A percentile compares a stretch with the other conserved stretches of the same genome.
These are phyloP conservation scores for Botryotinia calthae DNA, from an alignment of 2,329 filamentous ascomycete genomes.

Conservation along the genomic window DNA sequence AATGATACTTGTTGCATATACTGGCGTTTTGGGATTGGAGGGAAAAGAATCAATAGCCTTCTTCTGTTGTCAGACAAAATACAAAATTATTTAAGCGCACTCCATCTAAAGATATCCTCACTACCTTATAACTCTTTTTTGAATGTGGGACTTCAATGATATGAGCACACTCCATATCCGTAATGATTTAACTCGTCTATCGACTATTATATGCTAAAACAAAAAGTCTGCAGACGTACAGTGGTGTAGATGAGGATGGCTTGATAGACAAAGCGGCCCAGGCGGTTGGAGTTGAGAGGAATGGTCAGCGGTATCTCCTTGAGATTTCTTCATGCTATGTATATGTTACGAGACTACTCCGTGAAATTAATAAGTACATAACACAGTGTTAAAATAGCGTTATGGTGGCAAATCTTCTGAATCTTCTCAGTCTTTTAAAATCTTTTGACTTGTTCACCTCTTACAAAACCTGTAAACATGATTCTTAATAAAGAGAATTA, in stretches of 20 bases:
- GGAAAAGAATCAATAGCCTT: constrained; percentile 7
- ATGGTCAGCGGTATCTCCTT: too few species aligned
- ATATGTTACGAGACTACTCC: too few species aligned
- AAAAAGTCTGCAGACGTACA: background rate
- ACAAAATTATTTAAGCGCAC: background rate
- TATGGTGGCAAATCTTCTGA: too few species aligned
- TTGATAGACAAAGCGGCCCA: too few species aligned
- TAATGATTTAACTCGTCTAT: background rate
- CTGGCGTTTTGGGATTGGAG: constrained; percentile 7
- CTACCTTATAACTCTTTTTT: background rate
- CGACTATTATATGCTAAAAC: background rate
- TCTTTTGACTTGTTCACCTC: background rate
- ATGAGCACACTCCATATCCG: background rate
- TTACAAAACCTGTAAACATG: background rate
- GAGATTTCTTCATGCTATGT: too few species aligned
- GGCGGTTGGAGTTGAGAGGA: too few species aligned
- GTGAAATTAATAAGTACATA: too few species aligned
- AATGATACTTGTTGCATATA: constrained; percentile 3
- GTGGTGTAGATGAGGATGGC: too few species aligned
- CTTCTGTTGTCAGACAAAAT: constrained; percentile 9
- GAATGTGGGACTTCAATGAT: background rate
- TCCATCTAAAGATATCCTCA: background rate
- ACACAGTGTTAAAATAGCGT: too few species aligned
- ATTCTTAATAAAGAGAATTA: background rate
- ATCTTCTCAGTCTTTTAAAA: background rate